These are phyloP conservation scores for Craterostigma plantagineum DNA, from an alignment of 257 asterid genomes.

Conservation along the genomic window DNA sequence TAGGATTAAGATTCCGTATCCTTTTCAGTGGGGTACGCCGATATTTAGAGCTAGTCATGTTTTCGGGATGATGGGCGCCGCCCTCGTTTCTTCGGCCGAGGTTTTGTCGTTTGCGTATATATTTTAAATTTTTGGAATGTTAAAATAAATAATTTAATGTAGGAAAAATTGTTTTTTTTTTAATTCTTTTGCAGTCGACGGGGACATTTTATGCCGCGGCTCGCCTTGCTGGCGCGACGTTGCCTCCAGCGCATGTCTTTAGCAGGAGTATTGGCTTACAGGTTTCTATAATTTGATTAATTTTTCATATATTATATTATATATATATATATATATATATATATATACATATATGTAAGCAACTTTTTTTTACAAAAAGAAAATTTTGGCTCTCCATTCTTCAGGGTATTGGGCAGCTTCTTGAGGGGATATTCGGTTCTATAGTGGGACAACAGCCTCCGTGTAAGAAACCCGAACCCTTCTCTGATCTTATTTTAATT, in stretches of 20 bases:
- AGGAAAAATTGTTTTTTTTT: background rate
- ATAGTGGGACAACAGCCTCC: slow-evolving; percentile 63
- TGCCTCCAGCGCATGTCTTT: slow-evolving; percentile 77
- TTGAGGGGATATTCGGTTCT: slow-evolving; percentile 84
- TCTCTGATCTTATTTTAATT: background rate
- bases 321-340: too few relatives aligned
- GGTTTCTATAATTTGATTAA: too few relatives aligned
- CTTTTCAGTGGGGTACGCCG: slow-evolving; percentile 80
- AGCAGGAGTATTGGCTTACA: slow-evolving; percentile 96
- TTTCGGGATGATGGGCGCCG: slow-evolving; percentile 97
- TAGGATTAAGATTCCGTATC: slow-evolving; percentile 69
- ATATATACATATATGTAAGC: background rate
- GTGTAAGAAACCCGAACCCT: slow-evolving; percentile 36
- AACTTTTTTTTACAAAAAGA: background rate
- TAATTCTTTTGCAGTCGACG: slow-evolving; percentile 45
- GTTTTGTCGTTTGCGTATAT: slow-evolving; percentile 13
- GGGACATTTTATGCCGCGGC: slow-evolving; percentile 85
- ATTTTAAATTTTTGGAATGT: background rate
- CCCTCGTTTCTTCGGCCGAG: slow-evolving; percentile 94
- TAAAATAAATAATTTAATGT: background rate
- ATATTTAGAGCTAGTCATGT: slow-evolving; percentile 86
- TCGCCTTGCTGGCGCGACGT: slow-evolving; percentile 92
- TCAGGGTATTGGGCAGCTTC: slow-evolving; percentile 91
- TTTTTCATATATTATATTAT: too few relatives aligned
- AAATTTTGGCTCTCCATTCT: slow-evolving; percentile 3